phyloP scores from a whole-genome alignment of 768 basidiomycete species.

The Mycena galopus region DNA sequence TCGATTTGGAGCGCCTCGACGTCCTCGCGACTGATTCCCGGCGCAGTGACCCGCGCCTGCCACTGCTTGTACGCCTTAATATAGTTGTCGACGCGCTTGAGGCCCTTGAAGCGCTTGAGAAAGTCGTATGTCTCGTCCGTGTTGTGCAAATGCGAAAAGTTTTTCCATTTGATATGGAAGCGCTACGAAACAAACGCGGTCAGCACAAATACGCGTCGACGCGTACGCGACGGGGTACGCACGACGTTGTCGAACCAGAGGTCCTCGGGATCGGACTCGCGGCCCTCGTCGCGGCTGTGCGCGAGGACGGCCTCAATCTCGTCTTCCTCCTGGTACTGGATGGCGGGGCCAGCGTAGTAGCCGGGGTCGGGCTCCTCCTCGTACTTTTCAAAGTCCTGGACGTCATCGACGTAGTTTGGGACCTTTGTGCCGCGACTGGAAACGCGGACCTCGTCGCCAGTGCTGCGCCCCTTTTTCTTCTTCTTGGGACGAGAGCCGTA shows the following conservation, averaged over 20 bases:
- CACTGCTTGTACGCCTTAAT: conserved; percentile 91
- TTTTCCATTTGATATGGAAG: conserved; percentile 99
- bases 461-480: conserved; percentile 75
- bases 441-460: conserved; percentile 82
- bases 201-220: conserved; percentile 11
- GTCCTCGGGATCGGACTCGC: conserved; percentile 81
- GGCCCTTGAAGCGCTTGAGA: conserved; percentile 92
- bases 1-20: conserved; percentile 90
- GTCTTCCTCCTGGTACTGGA: conserved; percentile 76
- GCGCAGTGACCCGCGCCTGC: conserved; percentile 72
- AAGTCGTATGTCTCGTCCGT: conserved; percentile 99
- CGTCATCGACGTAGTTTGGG: conserved; percentile 88
- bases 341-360: conserved; percentile 68
- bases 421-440: conserved; percentile 82
- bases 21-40: conserved; percentile 86
- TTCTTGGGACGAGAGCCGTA: conserved; percentile 90
- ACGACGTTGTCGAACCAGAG: conserved; percentile 92
- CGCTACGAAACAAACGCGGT: conserved; percentile 65
- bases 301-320: conserved; percentile 94
- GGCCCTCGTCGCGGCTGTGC: conserved; percentile 88
- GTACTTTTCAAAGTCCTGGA: conserved; percentile 82
- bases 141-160: conserved; percentile 97
- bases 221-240: conserved; percentile 42
- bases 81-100: conserved; percentile 99
- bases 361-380: conserved; percentile 68